Evolutionary conservation across 1,284 basidiomycete species (phyloP), one percentile per base, ranked within the genome.

Genomic region (Afroboletus lepidellus): DNA sequence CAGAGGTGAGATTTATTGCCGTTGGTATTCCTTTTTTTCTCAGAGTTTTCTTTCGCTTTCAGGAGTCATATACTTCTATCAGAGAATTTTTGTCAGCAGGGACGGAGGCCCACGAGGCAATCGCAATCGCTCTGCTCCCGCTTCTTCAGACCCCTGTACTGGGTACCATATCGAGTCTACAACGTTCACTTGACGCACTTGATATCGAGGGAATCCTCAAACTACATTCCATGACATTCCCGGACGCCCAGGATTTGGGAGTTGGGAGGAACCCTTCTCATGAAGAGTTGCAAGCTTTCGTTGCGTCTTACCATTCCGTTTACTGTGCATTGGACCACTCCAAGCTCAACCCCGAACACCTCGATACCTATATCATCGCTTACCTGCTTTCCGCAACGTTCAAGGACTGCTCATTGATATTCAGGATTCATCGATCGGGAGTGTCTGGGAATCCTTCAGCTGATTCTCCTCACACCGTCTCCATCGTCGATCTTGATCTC

Each of bases 321-420:
- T 61, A 65, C 37, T 48, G 65, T 39, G 42, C 54, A 20, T 57
- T 72, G 54, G 69, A 79, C 57, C 70, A 76, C 43, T 61, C 60
- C 11, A 64, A 69, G 25, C 77, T 75, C 7, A 65, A 68, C 41
- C 66, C 73, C 8, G 69, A 72, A 29, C 66, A 81, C 54, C 67
- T 89, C 50, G 76, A 77, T 38, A 78, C 84, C 57, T 81, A 85
- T 58, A 66, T 86, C 41, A 72, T 90, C 46, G 86, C 89, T 4
- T 93, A 93, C 66, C 74, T 92, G 30, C 83, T 98, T 42, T 91
- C 91, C 9, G 90, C 92, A n/a, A 90, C 90, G 12, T 94, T 98
- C 80, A 98, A 98, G 69, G 95, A 98, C 69, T 98, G 94, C 70
- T 96, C 93, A 2, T 69, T 98, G 51, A 90, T 98, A 57, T 63